These are phyloP conservation scores for Trichoderma parareesei DNA, from an alignment of 495 filamentous ascomycete species.

Conservation along the genomic window DNA sequence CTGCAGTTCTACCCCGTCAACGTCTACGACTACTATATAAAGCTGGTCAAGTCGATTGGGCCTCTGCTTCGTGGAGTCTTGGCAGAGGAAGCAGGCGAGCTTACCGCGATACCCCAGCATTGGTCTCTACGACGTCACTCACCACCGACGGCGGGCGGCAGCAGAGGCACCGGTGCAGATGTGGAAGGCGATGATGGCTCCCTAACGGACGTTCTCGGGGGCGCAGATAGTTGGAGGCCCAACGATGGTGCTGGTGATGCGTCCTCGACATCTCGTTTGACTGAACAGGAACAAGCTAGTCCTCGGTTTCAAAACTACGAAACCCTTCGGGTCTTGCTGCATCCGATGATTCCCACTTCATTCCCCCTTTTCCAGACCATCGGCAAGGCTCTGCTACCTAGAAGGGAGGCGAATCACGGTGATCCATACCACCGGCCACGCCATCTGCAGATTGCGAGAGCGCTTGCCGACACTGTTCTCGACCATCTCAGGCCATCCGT, in stretches of 20 bases:
- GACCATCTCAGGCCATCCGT: constrained; percentile 44
- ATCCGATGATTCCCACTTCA: constrained; percentile 61
- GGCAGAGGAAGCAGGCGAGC: constrained; percentile 71
- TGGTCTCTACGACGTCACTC: constrained; percentile 26
- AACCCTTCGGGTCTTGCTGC: constrained; percentile 66
- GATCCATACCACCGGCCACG: constrained; percentile 52
- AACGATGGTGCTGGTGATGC: not conserved
- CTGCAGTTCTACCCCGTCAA: constrained; percentile 60
- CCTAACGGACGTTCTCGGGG: not conserved
- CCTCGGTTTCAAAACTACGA: constrained; percentile 67
- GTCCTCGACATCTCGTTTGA: constrained; percentile 14
- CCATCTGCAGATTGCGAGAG: constrained; percentile 63
- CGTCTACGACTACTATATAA: constrained; percentile 67
- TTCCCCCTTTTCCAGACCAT: constrained; percentile 70
- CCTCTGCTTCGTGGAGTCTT: constrained; percentile 68
- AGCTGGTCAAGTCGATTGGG: constrained; percentile 62
- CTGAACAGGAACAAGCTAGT: constrained; percentile 29
- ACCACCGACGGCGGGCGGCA: not conserved
- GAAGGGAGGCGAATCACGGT: constrained; percentile 37
- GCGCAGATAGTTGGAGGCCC: not conserved
- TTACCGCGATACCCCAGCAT: constrained; percentile 32
- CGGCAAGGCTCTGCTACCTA: constrained; percentile 68
- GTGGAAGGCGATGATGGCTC: not conserved
- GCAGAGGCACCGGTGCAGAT: not conserved
- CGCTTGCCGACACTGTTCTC: constrained; percentile 63